These are phyloP conservation scores for Nigrospora oryzae DNA, from an alignment of 2,329 filamentous ascomycete species.

Conservation along the genomic window DNA sequence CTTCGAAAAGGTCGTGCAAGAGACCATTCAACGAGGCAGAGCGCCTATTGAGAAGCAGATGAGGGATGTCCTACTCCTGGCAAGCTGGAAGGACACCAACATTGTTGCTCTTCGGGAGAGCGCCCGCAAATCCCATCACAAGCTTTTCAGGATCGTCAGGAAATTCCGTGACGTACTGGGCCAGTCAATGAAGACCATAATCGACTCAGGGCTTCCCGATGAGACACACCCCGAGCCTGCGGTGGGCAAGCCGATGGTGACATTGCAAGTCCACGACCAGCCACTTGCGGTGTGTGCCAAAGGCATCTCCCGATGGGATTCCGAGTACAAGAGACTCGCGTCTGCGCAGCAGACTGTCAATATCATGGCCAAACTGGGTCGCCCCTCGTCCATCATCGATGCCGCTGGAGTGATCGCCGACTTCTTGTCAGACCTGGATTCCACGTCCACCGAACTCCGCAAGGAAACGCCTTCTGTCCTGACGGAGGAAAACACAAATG, in stretches of 20 bases:
- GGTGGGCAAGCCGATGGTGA: slow-evolving; percentile 1
- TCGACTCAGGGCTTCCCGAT: slow-evolving; percentile 52
- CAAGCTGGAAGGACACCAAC: slow-evolving; percentile 98
- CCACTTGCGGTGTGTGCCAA: slow-evolving; percentile 23
- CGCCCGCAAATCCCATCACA: slow-evolving; percentile 81
- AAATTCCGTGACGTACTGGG: slow-evolving; percentile 79
- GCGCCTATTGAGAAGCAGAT: slow-evolving; percentile 79
- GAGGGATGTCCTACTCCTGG: slow-evolving; percentile 84
- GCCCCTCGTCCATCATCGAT: slow-evolving; percentile 42
- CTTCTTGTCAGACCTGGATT: slow-evolving; percentile 62
- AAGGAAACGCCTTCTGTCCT: slow-evolving; percentile 75
- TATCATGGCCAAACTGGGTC: slow-evolving; percentile 63
- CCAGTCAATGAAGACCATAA: slow-evolving; percentile 62
- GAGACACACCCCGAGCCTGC: slow-evolving; percentile 16
- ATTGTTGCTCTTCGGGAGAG: slow-evolving; percentile 84
- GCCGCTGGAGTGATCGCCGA: slow-evolving; percentile 51
- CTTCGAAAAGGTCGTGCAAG: slow-evolving; percentile 58
- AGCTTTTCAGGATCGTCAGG: slow-evolving; percentile 81
- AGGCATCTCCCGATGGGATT: slow-evolving; percentile 27
- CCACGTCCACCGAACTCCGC: slow-evolving; percentile 63
- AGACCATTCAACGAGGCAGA: slow-evolving; percentile 60
- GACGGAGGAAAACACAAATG: slow-evolving; percentile 77
- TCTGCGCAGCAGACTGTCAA: slow-evolving; percentile 61
- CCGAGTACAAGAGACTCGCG: slow-evolving; percentile 56
- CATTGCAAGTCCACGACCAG: slow-evolving; percentile 23